A percentile compares a stretch with the other conserved stretches of the same genome.
Conservation (phyloP, 169 alveolate species). For the Plasmodium vinckei region DNA sequence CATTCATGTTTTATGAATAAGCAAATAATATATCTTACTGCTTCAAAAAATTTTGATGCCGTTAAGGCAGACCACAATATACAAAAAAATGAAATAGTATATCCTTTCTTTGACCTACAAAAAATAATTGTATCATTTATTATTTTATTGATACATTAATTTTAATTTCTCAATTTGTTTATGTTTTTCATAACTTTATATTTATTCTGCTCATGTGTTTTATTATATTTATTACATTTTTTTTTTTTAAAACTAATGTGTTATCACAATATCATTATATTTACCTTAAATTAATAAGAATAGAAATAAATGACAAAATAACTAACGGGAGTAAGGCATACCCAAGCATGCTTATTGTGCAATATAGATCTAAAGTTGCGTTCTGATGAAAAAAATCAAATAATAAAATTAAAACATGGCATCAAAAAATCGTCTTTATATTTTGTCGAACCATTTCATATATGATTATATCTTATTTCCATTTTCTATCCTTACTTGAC, state of each 20-base stretch:
- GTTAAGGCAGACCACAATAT: slow-evolving; percentile 86
- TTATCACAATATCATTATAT: background rate
- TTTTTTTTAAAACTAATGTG: background rate
- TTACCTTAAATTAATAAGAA: slow-evolving; percentile 82
- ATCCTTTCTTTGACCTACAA: slow-evolving; percentile 76
- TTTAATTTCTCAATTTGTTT: background rate
- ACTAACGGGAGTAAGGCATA: slow-evolving; percentile 88
- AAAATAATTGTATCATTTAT: background rate
- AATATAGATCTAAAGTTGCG: slow-evolving; percentile 81
- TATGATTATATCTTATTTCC: background rate
- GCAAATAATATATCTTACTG: slow-evolving; percentile 16
- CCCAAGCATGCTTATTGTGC: slow-evolving; percentile 89
- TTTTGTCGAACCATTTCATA: background rate
- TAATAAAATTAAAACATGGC: background rate
- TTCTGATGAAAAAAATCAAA: slow-evolving; percentile 1
- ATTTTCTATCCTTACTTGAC: slow-evolving; percentile 61
- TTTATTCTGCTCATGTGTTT: background rate
- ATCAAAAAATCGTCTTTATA: background rate
- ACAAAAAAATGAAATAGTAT: slow-evolving; percentile 77
- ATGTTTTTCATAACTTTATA: background rate
- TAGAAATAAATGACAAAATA: slow-evolving; percentile 84
- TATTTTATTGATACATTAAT: background rate
- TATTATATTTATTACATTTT: background rate
- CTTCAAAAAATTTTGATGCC: slow-evolving; percentile 90
- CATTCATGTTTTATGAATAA: too few relatives aligned